A percentile compares a stretch with the other conserved stretches of the same genome.
phyloP scores from a whole-genome alignment of 371 early-diverging fungal genomes.

The Mucor piriformis region DNA sequence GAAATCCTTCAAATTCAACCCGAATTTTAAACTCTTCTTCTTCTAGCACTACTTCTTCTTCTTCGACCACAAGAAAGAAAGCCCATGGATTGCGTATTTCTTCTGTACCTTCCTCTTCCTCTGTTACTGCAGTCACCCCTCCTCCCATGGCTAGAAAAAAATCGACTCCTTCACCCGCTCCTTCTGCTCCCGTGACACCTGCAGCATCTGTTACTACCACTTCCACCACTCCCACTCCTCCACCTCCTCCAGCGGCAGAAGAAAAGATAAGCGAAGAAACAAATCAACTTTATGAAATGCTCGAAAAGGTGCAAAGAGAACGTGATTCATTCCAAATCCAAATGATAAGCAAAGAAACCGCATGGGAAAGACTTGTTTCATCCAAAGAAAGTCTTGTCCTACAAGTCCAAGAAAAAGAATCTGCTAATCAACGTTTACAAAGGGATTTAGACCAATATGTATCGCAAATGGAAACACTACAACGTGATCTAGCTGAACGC shows the following conservation, averaged over 20 bases:
- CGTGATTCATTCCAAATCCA: conserved; percentile 23
- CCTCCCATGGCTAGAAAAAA: conserved; percentile 4
- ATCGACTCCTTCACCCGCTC: conserved; percentile 11
- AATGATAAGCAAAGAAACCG: conserved; percentile 43
- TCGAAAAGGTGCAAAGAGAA: conserved; percentile 40
- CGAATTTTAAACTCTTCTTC: conserved; percentile 9
- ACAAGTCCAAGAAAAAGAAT: conserved; percentile 36
- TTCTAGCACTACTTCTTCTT: conserved; percentile 3
- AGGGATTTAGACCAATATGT: conserved; percentile 11
- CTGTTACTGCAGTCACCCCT: not conserved
- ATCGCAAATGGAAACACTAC: conserved; percentile 6
- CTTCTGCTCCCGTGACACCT: not conserved
- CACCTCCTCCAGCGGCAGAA: not conserved
- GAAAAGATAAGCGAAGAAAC: conserved; percentile 15
- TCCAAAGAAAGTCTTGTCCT: conserved; percentile 44
- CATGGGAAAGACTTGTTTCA: conserved; percentile 47
- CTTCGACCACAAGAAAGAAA: conserved; percentile 8
- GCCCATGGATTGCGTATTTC: conserved; percentile 6
- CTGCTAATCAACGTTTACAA: conserved; percentile 24
- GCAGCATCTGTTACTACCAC: not conserved
- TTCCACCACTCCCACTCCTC: not conserved
- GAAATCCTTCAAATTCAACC: conserved; percentile 1
- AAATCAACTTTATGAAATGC: conserved; percentile 30
- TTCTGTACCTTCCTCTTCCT: conserved; percentile 4
- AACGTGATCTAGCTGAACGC: conserved; percentile 8